Evolutionary conservation across 192 early-diverging fungal genomes (phyloP).

Genomic region (Rhizophagus clarus): DNA sequence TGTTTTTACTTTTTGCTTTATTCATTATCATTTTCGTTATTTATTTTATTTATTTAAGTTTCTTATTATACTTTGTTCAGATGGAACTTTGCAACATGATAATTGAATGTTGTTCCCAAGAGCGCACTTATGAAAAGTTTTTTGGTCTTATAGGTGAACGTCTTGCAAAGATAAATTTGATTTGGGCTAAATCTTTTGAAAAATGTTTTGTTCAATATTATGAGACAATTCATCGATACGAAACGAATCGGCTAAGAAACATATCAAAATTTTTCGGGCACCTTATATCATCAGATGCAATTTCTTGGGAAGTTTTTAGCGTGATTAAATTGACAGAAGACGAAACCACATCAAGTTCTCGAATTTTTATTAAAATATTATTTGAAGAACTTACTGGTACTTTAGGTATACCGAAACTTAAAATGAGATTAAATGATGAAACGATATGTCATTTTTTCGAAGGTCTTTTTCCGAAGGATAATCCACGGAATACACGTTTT

Average conservation of each 20-base stretch:
- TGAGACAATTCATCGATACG: conserved; percentile 90
- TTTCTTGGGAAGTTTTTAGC: conserved; percentile 82
- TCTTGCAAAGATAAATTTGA: conserved; percentile 79
- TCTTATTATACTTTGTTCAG: conserved; percentile 36
- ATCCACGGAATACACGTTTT: conserved; percentile 86
- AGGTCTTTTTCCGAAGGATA: conserved; percentile 90
- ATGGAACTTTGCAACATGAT: conserved; percentile 95
- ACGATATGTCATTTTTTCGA: conserved; percentile 70
- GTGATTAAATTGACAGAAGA: conserved; percentile 86
- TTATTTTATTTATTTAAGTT: not conserved
- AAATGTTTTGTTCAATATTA: conserved; percentile 80
- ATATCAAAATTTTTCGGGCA: conserved; percentile 92
- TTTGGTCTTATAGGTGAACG: conserved; percentile 94
- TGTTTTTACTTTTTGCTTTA: not conserved
- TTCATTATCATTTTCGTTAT: too few relatives aligned
- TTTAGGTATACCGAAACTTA: conserved; percentile 80
- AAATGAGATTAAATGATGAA: conserved; percentile 66
- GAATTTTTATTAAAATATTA: conserved; percentile 96
- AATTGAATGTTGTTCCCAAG: conserved; percentile 95
- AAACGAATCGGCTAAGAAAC: conserved; percentile 92
- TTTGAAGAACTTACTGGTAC: conserved; percentile 86
- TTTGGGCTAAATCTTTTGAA: conserved; percentile 80
- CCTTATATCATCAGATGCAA: conserved; percentile 78
- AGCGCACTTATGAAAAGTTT: conserved; percentile 91
- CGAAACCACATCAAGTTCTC: conserved; percentile 93